A percentile compares a stretch with the other conserved stretches of the same genome.
Evolutionary conservation across 306 rosid species (phyloP).

Genomic region (Dalbergia cochinchinensis): DNA sequence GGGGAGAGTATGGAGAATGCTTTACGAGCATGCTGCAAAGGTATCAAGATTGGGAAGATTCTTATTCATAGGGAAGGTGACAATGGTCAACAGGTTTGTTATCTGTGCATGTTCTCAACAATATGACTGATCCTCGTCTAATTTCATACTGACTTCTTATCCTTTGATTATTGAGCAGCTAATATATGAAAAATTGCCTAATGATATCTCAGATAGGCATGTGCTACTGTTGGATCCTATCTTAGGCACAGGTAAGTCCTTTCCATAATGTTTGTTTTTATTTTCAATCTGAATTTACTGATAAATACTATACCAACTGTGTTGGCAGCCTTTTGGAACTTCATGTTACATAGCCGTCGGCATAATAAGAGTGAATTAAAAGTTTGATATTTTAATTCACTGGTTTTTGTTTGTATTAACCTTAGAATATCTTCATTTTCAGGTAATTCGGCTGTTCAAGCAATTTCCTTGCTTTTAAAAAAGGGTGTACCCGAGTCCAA

Average conservation of each 20-base stretch:
- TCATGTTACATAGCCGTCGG: constrained; percentile 2
- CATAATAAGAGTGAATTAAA: neutral
- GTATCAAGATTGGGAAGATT: constrained; percentile 98
- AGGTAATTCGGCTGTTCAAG: constrained; percentile 98
- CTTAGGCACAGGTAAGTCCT: constrained; percentile 91
- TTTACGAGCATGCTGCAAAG: constrained; percentile 98
- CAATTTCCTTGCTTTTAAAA: constrained; percentile 76
- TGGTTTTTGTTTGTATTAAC: constrained; percentile 27
- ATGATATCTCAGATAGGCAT: constrained; percentile 95
- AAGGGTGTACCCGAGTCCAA: constrained; percentile 98
- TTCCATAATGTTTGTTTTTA: constrained; percentile 5
- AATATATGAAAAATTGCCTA: constrained; percentile 91
- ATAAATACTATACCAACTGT: neutral
- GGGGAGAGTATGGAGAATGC: constrained; percentile 99
- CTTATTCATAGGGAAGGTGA: constrained; percentile 99
- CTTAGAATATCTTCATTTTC: constrained; percentile 28
- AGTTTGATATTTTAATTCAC: constrained; percentile 7
- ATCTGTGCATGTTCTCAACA: constrained; percentile 33
- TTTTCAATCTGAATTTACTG: neutral
- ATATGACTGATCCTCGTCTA: neutral
- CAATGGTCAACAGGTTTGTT: constrained; percentile 95
- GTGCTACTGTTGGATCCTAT: constrained; percentile 96
- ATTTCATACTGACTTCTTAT: constrained; percentile 37
- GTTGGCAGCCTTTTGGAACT: neutral
- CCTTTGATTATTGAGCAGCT: constrained; percentile 67